Conservation (phyloP, 1,139 yeast species). For the Hyphopichia pseudoburtonii region DNA sequence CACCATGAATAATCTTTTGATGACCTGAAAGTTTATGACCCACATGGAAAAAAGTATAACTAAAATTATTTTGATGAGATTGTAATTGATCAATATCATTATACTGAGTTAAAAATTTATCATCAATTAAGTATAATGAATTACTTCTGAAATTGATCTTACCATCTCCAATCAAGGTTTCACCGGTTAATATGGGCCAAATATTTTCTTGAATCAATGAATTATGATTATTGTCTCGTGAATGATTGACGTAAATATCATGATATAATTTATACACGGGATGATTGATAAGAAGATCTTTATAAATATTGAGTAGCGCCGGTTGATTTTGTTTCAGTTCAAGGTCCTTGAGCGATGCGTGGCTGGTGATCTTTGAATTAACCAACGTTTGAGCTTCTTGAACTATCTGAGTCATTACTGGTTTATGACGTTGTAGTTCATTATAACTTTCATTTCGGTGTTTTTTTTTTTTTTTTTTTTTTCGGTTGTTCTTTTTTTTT, state of each 20-base stretch:
- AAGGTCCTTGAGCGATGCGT: too few relatives aligned
- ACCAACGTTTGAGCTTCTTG: background rate
- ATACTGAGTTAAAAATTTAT: slow-evolving; percentile 21
- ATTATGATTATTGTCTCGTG: slow-evolving; percentile 6
- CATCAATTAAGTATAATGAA: slow-evolving; percentile 38
- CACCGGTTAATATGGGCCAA: slow-evolving; percentile 38
- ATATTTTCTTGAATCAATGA: slow-evolving; percentile 21
- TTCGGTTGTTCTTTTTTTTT: too few relatives aligned
- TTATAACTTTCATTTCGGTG: too few relatives aligned
- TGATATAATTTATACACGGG: slow-evolving; percentile 10
- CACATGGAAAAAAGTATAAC: slow-evolving; percentile 41
- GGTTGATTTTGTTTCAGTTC: too few relatives aligned
- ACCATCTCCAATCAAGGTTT: slow-evolving; percentile 33
- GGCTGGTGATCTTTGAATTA: too few relatives aligned
- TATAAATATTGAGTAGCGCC: too few relatives aligned
- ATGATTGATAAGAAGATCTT: slow-evolving; percentile 3
- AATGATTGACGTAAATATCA: slow-evolving; percentile 8
- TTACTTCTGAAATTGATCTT: slow-evolving; percentile 37
- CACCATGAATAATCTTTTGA: slow-evolving; percentile 55
- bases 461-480: too few relatives aligned
- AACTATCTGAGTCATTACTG: background rate
- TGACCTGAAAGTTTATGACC: slow-evolving; percentile 52
- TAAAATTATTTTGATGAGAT: slow-evolving; percentile 6
- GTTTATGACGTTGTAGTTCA: slow-evolving; percentile 3
- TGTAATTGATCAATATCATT: slow-evolving; percentile 8